Evolutionary conservation across 148 eudicot species (phyloP), one percentile per base, ranked within the genome.

Genomic region (Limonium bicolor): DNA sequence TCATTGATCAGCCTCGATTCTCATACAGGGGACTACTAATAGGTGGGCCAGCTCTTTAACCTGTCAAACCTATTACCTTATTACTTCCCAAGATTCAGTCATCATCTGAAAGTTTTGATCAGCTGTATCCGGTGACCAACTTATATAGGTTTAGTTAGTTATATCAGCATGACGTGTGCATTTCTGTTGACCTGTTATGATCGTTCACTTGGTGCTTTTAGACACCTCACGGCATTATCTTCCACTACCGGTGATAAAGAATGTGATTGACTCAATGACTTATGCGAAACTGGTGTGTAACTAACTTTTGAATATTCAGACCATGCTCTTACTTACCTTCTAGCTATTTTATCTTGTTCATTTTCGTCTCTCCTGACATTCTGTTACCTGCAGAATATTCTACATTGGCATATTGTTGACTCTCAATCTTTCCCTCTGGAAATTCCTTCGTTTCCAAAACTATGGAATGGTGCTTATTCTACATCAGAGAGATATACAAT

Each of bases 331-430:
- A n/a, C 33, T 7, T 7, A 29, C 33, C 33, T 0, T 29, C 12
- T n/a, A 8, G 12, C 20, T 41, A 2, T 6, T 41, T 41, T 15
- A 7, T 5, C 7, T 41, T 3, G n/a, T n/a, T 14, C n/a, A 19
- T 3, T 9, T 36, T 36, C 15, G 46, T 38, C 11, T 38, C 42
- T 38, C 9, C 14, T 38, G 42, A 2, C 0, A 16, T 38, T 9
- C 7, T 17, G 2, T 32, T 32, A 2, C 36, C 35, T 59, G 61
- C 76, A 88, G 95, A 88, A 88, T 66, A 94, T 88, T 63, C 64
- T 88, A 46, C 97, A 88, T 49, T 88, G 97, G 97, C 97, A 88
- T 60, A 84, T 88, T 27, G 93, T 88, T 47, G 95, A 84, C 55
- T 16, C 81, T 41, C 84, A 88, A 50, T 84, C 95, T 25, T 88